Conservation (phyloP, 2,329 filamentous ascomycete species). For the Paracoccidioides brasiliensis region DNA sequence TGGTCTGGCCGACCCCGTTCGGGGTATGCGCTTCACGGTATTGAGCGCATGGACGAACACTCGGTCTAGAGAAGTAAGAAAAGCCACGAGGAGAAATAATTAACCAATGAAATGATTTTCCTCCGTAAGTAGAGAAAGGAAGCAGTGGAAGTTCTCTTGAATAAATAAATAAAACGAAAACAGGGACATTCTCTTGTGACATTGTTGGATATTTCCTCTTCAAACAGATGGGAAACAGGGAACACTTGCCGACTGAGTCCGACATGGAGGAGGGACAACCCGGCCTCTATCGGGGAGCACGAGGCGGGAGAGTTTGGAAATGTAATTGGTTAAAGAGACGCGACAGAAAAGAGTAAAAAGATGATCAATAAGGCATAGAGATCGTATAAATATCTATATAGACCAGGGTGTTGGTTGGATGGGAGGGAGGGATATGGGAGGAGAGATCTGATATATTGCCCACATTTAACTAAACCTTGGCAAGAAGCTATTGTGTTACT, state of each 20-base stretch:
- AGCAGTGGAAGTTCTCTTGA: no score
- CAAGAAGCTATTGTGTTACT: no score
- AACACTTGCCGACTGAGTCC: slow-evolving; percentile 34
- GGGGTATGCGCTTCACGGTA: slow-evolving; percentile 93
- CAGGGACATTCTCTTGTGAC: not conserved
- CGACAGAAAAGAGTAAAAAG: not conserved
- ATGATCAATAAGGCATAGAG: no score
- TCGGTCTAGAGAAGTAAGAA: slow-evolving; percentile 50
- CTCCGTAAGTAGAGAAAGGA: no score
- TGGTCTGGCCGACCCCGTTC: slow-evolving; percentile 79
- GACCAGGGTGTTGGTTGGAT: no score
- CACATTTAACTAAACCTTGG: no score
- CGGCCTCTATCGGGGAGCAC: not conserved
- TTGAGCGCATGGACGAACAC: slow-evolving; percentile 98
- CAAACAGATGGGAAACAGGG: not conserved
- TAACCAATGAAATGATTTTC: not conserved
- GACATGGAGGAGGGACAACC: slow-evolving; percentile 24
- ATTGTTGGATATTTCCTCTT: not conserved
- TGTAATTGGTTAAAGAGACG: not conserved
- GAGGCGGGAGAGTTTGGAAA: not conserved
- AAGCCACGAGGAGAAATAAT: not conserved
- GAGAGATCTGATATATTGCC: no score
- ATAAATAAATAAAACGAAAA: no score
- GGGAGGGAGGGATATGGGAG: no score
- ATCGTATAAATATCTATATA: no score